phyloP scores from a whole-genome alignment of 2,329 filamentous ascomycete species.

The Xylariaceae sp. region DNA sequence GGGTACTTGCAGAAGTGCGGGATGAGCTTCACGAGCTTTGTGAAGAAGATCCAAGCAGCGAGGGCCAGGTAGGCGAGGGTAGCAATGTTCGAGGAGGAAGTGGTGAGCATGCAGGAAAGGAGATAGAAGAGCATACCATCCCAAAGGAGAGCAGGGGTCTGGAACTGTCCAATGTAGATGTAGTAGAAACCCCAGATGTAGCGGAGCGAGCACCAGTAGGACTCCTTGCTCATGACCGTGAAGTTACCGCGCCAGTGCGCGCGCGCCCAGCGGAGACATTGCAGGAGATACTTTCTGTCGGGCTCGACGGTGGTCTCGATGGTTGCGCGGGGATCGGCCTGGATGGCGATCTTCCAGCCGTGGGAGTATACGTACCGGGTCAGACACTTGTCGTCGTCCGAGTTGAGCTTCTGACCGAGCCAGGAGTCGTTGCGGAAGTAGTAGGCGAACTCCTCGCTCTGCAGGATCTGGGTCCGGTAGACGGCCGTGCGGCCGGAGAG shows the following conservation, averaged over 20 bases:
- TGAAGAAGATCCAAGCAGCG: conserved; percentile 7
- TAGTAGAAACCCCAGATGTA: conserved; percentile 11
- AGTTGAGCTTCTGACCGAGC: neutral
- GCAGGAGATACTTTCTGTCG: conserved; percentile 1
- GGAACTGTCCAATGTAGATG: conserved; percentile 9
- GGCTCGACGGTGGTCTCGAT: conserved; percentile 9
- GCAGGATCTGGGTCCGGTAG: conserved; percentile 9
- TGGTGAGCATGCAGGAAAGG: neutral
- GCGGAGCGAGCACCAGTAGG: conserved; percentile 7
- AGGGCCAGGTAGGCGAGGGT: neutral
- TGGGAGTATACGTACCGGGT: conserved; percentile 9
- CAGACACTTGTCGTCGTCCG: conserved; percentile 8
- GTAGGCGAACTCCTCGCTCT: conserved; percentile 1
- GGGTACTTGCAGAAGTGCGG: conserved; percentile 5
- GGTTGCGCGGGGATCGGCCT: conserved; percentile 3
- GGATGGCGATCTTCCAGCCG: conserved; percentile 11
- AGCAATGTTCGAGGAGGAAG: neutral
- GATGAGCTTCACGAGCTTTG: conserved; percentile 7
- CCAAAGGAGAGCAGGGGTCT: conserved; percentile 1
- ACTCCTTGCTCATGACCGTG: conserved; percentile 3
- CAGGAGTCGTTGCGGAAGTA: conserved; percentile 3
- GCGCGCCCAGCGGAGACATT: conserved; percentile 9
- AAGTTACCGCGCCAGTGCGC: conserved; percentile 9
- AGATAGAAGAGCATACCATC: conserved; percentile 3
- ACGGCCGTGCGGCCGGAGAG: conserved; percentile 9